phyloP scores from a whole-genome alignment of 768 basidiomycete genomes.

The Ramaria sp. region DNA sequence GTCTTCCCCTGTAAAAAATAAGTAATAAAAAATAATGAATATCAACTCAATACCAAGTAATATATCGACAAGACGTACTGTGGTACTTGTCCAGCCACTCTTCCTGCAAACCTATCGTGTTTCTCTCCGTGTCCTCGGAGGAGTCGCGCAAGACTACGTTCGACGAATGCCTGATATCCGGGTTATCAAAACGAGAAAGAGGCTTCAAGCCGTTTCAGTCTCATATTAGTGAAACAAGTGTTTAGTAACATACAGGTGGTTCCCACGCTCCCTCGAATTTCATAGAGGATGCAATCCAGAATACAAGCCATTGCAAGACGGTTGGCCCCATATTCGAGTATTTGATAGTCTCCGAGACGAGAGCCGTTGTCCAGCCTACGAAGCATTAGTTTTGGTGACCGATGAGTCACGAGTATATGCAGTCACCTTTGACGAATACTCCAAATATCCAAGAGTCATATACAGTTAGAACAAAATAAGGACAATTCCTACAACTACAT shows the following conservation, averaged over 20 bases:
- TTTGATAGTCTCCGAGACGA: conserved; percentile 12
- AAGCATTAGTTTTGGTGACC: neutral
- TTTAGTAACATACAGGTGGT: neutral
- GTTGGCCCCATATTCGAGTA: conserved; percentile 13
- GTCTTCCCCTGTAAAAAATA: too few relatives aligned
- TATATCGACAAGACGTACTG: neutral
- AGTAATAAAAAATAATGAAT: too few relatives aligned
- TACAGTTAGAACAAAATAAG: conserved; percentile 31
- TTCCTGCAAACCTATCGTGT: neutral
- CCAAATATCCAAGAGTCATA: conserved; percentile 35
- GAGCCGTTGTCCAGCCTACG: conserved; percentile 16
- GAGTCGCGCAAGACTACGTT: neutral
- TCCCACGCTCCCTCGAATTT: conserved; percentile 2
- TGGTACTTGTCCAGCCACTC: neutral
- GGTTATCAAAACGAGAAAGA: neutral
- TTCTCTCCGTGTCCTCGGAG: neutral
- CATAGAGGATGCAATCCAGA: conserved; percentile 19
- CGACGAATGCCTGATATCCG: neutral
- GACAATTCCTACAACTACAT: conserved; percentile 24
- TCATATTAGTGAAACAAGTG: neutral
- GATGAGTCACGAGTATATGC: neutral
- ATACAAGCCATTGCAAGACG: conserved; percentile 17
- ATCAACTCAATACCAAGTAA: too few relatives aligned
- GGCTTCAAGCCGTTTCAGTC: neutral
- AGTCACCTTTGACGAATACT: conserved; percentile 26